A percentile compares a stretch with the other conserved stretches of the same genome.
Evolutionary conservation across 352 stramenopile species (phyloP).

Genomic region (Phytophthora nicotianae): DNA sequence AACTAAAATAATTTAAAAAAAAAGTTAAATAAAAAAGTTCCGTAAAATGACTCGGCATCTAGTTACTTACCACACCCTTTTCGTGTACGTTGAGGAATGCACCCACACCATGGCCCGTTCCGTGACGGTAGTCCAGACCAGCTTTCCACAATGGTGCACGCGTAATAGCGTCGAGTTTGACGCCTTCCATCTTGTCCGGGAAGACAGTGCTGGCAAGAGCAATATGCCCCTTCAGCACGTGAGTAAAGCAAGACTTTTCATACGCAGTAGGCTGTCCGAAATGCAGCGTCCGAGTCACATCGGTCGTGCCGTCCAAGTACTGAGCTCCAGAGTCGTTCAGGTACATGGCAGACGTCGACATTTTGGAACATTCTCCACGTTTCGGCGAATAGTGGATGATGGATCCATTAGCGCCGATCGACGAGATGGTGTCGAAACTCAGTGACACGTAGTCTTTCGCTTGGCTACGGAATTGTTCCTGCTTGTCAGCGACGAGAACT

Average conservation of each 20-base stretch:
- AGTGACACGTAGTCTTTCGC: constrained; percentile 91
- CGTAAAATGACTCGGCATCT: background rate
- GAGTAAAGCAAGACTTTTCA: constrained; percentile 96
- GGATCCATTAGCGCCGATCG: constrained; percentile 95
- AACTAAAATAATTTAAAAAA: constrained; percentile 40
- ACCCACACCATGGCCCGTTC: constrained; percentile 97
- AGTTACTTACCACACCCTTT: constrained; percentile 70
- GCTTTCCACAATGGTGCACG: constrained; percentile 93
- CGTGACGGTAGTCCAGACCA: constrained; percentile 97
- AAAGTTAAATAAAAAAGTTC: constrained; percentile 2
- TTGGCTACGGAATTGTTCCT: constrained; percentile 88
- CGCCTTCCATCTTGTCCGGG: constrained; percentile 92
- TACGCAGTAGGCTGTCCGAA: constrained; percentile 93
- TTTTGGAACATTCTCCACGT: constrained; percentile 76
- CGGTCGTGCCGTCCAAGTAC: constrained; percentile 98
- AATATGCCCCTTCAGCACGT: constrained; percentile 98
- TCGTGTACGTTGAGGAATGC: constrained; percentile 98
- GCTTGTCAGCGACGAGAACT: constrained; percentile 91
- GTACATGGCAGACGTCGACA: constrained; percentile 95
- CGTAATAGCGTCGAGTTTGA: constrained; percentile 97
- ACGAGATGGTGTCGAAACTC: constrained; percentile 98
- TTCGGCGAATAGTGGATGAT: constrained; percentile 96
- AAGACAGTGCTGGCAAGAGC: constrained; percentile 89
- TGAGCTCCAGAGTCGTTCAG: constrained; percentile 99
- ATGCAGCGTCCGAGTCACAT: constrained; percentile 98